Evolutionary conservation across 805 yeast species (phyloP).

Genomic region (Cyberlindnera sargentensis): DNA sequence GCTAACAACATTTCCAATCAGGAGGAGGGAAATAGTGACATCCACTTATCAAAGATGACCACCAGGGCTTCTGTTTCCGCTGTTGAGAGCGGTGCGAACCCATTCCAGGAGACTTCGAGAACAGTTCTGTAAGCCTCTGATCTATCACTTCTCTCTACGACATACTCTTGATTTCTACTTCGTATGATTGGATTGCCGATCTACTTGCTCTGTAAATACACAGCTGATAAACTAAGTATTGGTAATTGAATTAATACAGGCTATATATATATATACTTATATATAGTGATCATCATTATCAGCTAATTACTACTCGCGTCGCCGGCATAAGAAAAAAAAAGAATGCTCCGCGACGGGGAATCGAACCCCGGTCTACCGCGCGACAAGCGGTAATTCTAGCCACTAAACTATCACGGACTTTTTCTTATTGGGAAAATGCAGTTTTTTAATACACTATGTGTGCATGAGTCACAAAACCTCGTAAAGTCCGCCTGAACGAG

Average conservation of each 20-base stretch:
- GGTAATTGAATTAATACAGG: too few relatives aligned
- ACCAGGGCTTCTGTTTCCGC: conserved; percentile 18
- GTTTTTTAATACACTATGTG: too few relatives aligned
- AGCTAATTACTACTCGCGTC: too few relatives aligned
- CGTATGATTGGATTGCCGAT: too few relatives aligned
- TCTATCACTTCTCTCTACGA: too few relatives aligned
- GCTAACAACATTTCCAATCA: neutral
- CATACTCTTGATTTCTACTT: too few relatives aligned
- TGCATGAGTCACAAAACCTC: too few relatives aligned
- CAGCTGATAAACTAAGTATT: too few relatives aligned
- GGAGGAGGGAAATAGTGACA: conserved; percentile 10
- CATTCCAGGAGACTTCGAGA: conserved; percentile 25
- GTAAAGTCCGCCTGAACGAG: too few relatives aligned
- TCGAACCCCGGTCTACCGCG: conserved; percentile 22
- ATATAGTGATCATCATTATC: too few relatives aligned
- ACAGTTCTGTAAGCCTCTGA: conserved; percentile 15
- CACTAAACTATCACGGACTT: conserved; percentile 23
- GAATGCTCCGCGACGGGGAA: conserved; percentile 21
- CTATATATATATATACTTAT: too few relatives aligned
- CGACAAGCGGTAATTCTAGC: conserved; percentile 25
- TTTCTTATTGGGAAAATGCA: neutral
- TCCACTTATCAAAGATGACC: conserved; percentile 21
- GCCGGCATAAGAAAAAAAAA: neutral
- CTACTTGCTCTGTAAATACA: too few relatives aligned
- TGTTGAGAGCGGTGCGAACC: conserved; percentile 20